phyloP scores from a whole-genome alignment of 2,329 filamentous ascomycete species.

The Tolypocladium pustulatum region DNA sequence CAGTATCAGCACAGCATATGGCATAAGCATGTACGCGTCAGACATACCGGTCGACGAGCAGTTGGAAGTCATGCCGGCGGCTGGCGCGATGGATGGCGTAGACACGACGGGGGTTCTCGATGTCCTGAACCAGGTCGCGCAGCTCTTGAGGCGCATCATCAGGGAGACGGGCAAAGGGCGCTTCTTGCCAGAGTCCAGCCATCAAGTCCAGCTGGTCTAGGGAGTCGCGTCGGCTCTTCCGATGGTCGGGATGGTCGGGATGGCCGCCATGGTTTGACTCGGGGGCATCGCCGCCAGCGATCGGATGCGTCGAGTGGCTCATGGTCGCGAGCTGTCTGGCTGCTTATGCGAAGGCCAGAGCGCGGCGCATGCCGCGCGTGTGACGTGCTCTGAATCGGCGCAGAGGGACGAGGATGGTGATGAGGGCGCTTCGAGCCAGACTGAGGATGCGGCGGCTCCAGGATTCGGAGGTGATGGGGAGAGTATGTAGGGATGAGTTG shows the following conservation, averaged over 20 bases:
- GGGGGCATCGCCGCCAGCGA: slow-evolving; percentile 2
- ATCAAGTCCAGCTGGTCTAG: slow-evolving; percentile 36
- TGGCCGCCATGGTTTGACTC: background rate
- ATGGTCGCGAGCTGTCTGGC: slow-evolving; percentile 3
- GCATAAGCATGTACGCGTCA: background rate
- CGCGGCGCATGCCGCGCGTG: slow-evolving; percentile 1
- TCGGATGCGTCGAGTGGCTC: slow-evolving; percentile 7
- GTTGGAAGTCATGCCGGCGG: slow-evolving; percentile 54
- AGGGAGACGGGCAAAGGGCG: slow-evolving; percentile 48
- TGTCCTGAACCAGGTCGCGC: slow-evolving; percentile 40
- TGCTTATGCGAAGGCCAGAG: background rate
- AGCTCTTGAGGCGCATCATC: slow-evolving; percentile 50
- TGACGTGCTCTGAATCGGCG: background rate
- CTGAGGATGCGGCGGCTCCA: background rate
- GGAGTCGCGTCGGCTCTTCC: slow-evolving; percentile 4
- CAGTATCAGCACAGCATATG: background rate
- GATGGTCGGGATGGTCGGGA: background rate
- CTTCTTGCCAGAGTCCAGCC: slow-evolving; percentile 50
- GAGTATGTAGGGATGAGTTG: background rate
- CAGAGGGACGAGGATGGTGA: background rate
- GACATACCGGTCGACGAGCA: slow-evolving; percentile 54
- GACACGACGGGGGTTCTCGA: slow-evolving; percentile 51
- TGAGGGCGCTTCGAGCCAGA: background rate
- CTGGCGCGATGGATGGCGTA: slow-evolving; percentile 51
- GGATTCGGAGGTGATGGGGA: background rate